Evolutionary conservation across 192 early-diverging fungal genomes (phyloP), one percentile per base, ranked within the genome.

Genomic region (Rhizoclosmatium globosum): DNA sequence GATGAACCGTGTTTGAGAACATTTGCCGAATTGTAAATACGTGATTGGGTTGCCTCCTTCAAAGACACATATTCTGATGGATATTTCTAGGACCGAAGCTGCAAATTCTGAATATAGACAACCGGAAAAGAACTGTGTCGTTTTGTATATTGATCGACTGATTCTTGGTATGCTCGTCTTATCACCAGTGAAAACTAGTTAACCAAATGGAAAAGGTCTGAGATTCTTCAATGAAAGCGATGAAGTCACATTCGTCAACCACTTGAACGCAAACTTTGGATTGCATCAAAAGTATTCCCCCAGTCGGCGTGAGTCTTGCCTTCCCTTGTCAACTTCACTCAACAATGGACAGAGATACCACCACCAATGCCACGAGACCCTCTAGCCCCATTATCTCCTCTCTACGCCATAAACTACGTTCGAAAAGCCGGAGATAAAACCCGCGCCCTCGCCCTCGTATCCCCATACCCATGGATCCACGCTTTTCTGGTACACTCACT

Each of bases 81-180:
- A 13, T 53, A 0, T 53, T 50, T 19, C 17, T 43, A 68, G 67
- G 4, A 68, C n/a, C 43, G 67, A 6, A 0, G 17, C n/a, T 47
- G 7, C 70, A n/a, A 58, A 21, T 57, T 17, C 43, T 15, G 70
- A 59, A 57, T 72, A 72, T 38, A 38, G 48, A 44, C 70, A 72
- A 47, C 70, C 70, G 31, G 70, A 72, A 58, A 72, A 57, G 43
- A 41, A 38, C 70, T 72, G 70, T 44, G 70, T 72, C 47, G 50
- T 72, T 23, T 19, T 72, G 17, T 72, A 39, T 72, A 31, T 41
- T 2, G 70, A 72, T 41, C 48, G 21, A 39, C 7, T n/a, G 47
- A 42, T 72, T 38, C 4, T 72, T 57, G 70, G 70, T 72, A 21
- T 2, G 70, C 42, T 17, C 56, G 56, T 57, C 21, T 21, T 69